phyloP scores from a whole-genome alignment of 208 protist species.

The Porcisia deanei region DNA sequence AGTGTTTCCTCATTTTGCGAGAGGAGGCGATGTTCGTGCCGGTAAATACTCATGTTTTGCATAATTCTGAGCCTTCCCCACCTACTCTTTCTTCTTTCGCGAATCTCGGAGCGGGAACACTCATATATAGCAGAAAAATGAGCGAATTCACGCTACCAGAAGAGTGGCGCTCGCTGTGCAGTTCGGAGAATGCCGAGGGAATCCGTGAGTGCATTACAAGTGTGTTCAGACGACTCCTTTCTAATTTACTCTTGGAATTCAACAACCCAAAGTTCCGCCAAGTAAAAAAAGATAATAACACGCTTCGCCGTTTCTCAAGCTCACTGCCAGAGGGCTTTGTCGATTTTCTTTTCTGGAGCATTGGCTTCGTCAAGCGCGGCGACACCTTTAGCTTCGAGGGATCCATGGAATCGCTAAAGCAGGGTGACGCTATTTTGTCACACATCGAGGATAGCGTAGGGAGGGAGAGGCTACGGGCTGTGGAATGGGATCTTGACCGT shows the following conservation, averaged over 20 bases:
- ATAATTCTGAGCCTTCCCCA: neutral
- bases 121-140: neutral
- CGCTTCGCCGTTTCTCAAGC: conserved; percentile 31
- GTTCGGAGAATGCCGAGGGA: neutral
- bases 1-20: too few species aligned
- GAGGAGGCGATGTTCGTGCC: too few species aligned
- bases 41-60: too few species aligned
- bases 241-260: conserved; percentile 72
- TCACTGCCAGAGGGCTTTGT: conserved; percentile 36
- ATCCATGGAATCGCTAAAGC: conserved; percentile 34
- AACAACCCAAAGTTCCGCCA: conserved; percentile 57
- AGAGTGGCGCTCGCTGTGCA: conserved; percentile 2
- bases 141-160: neutral
- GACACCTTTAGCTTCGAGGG: conserved; percentile 55
- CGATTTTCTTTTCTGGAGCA: conserved; percentile 43
- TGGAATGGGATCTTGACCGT: conserved; percentile 6
- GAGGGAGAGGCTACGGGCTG: conserved; percentile 12
- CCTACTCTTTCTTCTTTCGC: neutral
- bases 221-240: conserved; percentile 66
- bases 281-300: conserved; percentile 55
- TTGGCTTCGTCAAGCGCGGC: conserved; percentile 51
- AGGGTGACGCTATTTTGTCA: conserved; percentile 48
- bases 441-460: conserved; percentile 46
- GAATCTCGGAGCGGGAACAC: neutral
- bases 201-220: conserved; percentile 25